Conservation (phyloP, 2,329 filamentous ascomycete species). For the Hyphodiscus sp. region DNA sequence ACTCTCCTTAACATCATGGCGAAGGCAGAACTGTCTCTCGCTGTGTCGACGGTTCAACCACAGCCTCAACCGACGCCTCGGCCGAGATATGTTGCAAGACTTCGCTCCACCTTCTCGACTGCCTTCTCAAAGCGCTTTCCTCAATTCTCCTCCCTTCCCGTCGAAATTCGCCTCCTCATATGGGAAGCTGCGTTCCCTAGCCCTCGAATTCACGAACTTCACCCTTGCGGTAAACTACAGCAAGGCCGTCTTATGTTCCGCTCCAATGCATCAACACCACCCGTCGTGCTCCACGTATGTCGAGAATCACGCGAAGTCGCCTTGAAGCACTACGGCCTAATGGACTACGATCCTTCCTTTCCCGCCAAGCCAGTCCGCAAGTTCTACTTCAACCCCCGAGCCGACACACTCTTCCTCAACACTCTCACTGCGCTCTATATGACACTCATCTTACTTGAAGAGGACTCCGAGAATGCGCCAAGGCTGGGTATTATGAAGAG, state of each 20-base stretch:
- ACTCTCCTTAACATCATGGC: not conserved
- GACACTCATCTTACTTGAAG: conserved; percentile 27
- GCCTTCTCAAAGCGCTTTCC: conserved; percentile 8
- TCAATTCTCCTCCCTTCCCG: conserved; percentile 20
- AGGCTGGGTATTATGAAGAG: conserved; percentile 23
- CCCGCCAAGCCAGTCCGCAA: not conserved
- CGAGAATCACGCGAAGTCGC: conserved; percentile 23
- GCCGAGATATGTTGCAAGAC: conserved; percentile 1
- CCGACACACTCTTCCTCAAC: conserved; percentile 27
- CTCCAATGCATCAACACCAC: conserved; percentile 24
- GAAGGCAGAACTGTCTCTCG: not conserved
- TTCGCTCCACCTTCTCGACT: conserved; percentile 5
- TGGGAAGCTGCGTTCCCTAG: conserved; percentile 20
- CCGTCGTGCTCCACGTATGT: conserved; percentile 22
- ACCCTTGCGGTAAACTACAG: conserved; percentile 26
- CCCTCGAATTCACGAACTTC: conserved; percentile 27
- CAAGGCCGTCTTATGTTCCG: conserved; percentile 28
- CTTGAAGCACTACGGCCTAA: conserved; percentile 21
- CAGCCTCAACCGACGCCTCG: not conserved
- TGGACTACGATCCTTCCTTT: conserved; percentile 20
- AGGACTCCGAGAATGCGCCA: conserved; percentile 17
- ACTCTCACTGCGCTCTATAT: conserved; percentile 27
- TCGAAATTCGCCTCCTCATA: conserved; percentile 24
- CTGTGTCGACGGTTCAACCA: not conserved
- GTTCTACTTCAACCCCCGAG: conserved; percentile 25